Conservation (phyloP, 139 green algal species). For the Closterium sp. region DNA sequence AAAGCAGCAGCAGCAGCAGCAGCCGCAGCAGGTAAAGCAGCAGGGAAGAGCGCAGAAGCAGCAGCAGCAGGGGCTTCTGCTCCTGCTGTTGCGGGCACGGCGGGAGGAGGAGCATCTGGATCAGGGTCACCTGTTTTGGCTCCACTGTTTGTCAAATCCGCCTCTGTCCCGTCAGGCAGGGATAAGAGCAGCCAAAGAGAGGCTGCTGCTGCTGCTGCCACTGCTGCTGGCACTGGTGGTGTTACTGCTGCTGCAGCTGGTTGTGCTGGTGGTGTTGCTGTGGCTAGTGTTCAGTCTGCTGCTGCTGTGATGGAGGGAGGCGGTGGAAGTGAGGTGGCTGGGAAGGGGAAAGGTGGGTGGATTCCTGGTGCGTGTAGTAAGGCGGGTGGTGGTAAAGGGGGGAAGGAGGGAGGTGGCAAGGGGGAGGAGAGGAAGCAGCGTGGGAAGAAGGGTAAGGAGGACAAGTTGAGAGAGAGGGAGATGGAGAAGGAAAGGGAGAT, state of each 20-base stretch:
- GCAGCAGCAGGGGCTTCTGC: not conserved
- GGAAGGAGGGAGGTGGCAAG: too few relatives aligned
- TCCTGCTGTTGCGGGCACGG: not conserved
- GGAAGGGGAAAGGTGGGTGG: not conserved
- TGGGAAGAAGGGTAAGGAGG: not conserved
- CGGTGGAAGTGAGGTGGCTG: not conserved
- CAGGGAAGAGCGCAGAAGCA: not conserved
- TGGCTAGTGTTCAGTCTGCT: not conserved
- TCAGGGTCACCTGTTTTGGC: not conserved
- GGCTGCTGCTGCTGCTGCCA: not conserved
- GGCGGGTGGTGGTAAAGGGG: not conserved
- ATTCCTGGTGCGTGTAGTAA: not conserved
- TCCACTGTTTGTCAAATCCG: not conserved
- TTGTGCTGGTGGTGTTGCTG: not conserved
- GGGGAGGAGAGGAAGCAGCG: not conserved
- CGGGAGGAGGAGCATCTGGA: not conserved
- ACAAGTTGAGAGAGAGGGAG: not conserved
- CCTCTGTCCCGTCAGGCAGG: not conserved
- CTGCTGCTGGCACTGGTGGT: too few relatives aligned
- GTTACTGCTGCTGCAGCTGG: too few relatives aligned
- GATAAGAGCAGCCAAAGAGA: not conserved
- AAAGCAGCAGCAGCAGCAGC: not conserved
- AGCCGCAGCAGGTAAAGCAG: not conserved
- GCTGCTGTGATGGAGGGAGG: not conserved
- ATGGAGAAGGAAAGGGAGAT: not conserved